A percentile compares a stretch with the other conserved stretches of the same genome.
Evolutionary conservation across 352 stramenopile genomes (phyloP).

Genomic region (Phytophthora capsici): DNA sequence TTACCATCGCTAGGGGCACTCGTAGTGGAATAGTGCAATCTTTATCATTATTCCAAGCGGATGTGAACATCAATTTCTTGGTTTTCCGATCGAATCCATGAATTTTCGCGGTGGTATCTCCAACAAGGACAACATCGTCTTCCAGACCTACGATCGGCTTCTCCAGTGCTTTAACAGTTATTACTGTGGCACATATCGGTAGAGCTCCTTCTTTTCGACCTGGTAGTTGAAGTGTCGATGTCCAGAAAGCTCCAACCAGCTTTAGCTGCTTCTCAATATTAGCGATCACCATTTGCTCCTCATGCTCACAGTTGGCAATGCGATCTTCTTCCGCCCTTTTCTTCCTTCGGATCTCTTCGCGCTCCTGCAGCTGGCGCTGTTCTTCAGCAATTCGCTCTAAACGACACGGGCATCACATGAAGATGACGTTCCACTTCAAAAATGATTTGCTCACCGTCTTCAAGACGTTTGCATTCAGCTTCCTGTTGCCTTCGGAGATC

Average conservation of each 20-base stretch:
- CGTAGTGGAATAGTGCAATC: constrained; percentile 8
- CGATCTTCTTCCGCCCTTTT: constrained; percentile 43
- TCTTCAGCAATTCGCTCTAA: constrained; percentile 52
- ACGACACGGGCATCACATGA: not conserved
- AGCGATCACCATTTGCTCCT: constrained; percentile 39
- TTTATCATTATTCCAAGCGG: constrained; percentile 12
- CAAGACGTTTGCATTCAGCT: constrained; percentile 46
- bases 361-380: constrained; percentile 39
- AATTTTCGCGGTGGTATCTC: constrained; percentile 34
- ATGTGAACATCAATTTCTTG: constrained; percentile 32
- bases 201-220: constrained; percentile 5
- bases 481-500: constrained; percentile 50
- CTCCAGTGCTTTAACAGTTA: constrained; percentile 34
- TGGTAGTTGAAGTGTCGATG: constrained; percentile 38
- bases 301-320: constrained; percentile 49
- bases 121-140: constrained; percentile 50
- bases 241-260: constrained; percentile 61
- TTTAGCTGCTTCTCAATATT: constrained; percentile 54
- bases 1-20: constrained; percentile 27
- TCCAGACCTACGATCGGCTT: constrained; percentile 32
- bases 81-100: constrained; percentile 40
- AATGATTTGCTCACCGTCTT: constrained; percentile 45
- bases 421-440: not conserved
- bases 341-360: constrained; percentile 30
- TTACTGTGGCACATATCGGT: constrained; percentile 34